These are phyloP conservation scores for Vaccinium macrocarpon DNA, from an alignment of 148 eudicot species.

Conservation along the genomic window DNA sequence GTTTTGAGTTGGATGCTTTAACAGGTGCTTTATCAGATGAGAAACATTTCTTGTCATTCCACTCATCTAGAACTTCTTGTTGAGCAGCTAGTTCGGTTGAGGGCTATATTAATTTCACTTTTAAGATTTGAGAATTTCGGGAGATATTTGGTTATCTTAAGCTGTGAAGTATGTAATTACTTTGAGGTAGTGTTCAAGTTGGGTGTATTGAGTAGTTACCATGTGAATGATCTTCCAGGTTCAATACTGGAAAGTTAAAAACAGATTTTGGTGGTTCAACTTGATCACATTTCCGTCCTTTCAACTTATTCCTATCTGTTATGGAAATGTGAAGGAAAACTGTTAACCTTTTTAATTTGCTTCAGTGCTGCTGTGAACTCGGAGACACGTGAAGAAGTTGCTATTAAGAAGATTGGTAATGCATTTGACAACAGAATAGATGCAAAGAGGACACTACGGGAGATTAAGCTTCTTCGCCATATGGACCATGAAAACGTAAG, in stretches of 20 bases:
- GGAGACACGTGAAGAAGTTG: conserved; percentile 77
- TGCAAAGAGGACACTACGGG: conserved; percentile 83
- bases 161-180: not conserved
- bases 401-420: conserved; percentile 79
- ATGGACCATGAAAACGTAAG: conserved; percentile 83
- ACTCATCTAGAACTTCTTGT: too few species aligned
- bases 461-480: conserved; percentile 78
- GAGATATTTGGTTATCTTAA: not conserved
- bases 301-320: not conserved
- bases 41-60: not conserved
- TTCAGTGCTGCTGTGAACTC: conserved; percentile 74
- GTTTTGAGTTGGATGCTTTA: too few species aligned
- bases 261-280: not conserved
- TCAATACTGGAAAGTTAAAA: not conserved
- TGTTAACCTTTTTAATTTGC: conserved; percentile 21
- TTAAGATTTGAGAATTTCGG: not conserved
- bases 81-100: not conserved
- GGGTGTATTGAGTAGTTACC: not conserved
- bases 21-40: not conserved
- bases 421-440: conserved; percentile 80
- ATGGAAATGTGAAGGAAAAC: conserved; percentile 3
- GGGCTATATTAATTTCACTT: not conserved
- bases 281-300: not conserved
- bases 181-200: conserved; percentile 6
- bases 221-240: not conserved